phyloP scores from a whole-genome alignment of 441 rosid species.

The Gossypium trilobum region DNA sequence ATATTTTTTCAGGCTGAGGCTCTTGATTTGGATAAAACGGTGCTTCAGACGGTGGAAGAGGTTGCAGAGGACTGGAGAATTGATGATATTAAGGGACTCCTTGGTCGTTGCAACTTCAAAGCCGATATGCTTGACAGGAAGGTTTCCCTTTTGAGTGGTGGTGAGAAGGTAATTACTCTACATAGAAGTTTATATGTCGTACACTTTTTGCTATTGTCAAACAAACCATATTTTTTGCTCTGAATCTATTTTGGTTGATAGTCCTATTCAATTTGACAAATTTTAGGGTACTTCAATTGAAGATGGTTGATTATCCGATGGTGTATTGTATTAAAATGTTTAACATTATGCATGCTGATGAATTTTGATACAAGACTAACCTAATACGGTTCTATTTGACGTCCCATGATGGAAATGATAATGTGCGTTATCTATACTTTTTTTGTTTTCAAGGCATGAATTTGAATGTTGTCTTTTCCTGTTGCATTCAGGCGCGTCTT shows the following conservation, averaged over 20 bases:
- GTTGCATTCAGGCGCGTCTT: constrained; percentile 57
- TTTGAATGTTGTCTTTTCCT: constrained; percentile 4
- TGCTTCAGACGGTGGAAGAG: constrained; percentile 74
- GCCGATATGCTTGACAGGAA: constrained; percentile 90
- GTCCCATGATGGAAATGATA: not conserved
- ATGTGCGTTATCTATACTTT: too few species aligned
- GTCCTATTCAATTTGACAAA: not conserved
- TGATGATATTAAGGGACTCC: constrained; percentile 89
- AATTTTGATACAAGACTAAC: not conserved
- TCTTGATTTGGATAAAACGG: constrained; percentile 81
- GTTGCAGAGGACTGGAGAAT: constrained; percentile 87
- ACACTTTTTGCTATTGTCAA: not conserved
- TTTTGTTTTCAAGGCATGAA: not conserved
- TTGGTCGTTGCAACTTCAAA: constrained; percentile 95
- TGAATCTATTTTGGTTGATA: not conserved
- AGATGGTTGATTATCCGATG: not conserved
- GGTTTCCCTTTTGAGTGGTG: constrained; percentile 85
- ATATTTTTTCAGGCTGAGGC: constrained; percentile 65
- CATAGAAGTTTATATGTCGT: not conserved
- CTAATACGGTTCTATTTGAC: not conserved
- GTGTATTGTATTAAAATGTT: not conserved
- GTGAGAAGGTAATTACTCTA: constrained; percentile 65
- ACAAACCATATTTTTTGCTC: not conserved
- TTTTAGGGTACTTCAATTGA: not conserved
- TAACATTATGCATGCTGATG: not conserved